Evolutionary conservation across 2,329 filamentous ascomycete species (phyloP).

Genomic region (Fusarium metavorans): DNA sequence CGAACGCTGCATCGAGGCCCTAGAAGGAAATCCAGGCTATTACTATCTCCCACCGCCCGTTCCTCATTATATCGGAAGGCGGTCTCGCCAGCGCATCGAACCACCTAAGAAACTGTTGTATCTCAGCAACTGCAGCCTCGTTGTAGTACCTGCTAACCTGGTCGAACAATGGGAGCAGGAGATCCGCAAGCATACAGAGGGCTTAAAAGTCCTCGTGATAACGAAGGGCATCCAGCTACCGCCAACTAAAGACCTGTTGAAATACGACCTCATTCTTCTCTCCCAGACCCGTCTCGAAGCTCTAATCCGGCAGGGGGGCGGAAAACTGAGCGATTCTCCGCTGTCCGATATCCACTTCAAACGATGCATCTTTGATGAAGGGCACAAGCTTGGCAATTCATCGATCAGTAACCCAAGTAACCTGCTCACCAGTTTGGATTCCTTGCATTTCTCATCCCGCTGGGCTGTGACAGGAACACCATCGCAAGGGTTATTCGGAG

Average conservation of each 20-base stretch:
- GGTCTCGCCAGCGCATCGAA: slow-evolving; percentile 6
- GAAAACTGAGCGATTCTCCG: slow-evolving; percentile 62
- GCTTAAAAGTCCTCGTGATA: slow-evolving; percentile 74
- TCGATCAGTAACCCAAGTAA: slow-evolving; percentile 66
- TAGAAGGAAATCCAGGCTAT: slow-evolving; percentile 68
- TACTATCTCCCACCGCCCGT: slow-evolving; percentile 67
- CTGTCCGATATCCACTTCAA: slow-evolving; percentile 84
- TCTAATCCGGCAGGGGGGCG: slow-evolving; percentile 54
- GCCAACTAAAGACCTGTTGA: slow-evolving; percentile 65
- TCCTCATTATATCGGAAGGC: slow-evolving; percentile 45
- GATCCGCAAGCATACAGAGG: slow-evolving; percentile 79
- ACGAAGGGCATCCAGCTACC: slow-evolving; percentile 69
- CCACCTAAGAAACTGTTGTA: slow-evolving; percentile 63
- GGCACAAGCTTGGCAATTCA: slow-evolving; percentile 83
- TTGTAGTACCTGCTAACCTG: slow-evolving; percentile 87
- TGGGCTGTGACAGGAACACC: slow-evolving; percentile 96
- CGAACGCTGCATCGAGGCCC: slow-evolving; percentile 64
- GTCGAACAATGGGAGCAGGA: slow-evolving; percentile 87
- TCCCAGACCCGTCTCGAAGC: slow-evolving; percentile 79
- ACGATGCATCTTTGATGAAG: slow-evolving; percentile 91
- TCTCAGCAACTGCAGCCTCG: slow-evolving; percentile 76
- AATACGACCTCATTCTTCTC: slow-evolving; percentile 83
- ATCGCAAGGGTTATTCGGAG: slow-evolving; percentile 83
- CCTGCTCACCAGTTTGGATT: slow-evolving; percentile 63
- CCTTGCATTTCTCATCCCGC: slow-evolving; percentile 74